Base-by-base conservation (phyloP, 106 monocot genomes). In the Phalaenopsis aphrodite region DNA sequence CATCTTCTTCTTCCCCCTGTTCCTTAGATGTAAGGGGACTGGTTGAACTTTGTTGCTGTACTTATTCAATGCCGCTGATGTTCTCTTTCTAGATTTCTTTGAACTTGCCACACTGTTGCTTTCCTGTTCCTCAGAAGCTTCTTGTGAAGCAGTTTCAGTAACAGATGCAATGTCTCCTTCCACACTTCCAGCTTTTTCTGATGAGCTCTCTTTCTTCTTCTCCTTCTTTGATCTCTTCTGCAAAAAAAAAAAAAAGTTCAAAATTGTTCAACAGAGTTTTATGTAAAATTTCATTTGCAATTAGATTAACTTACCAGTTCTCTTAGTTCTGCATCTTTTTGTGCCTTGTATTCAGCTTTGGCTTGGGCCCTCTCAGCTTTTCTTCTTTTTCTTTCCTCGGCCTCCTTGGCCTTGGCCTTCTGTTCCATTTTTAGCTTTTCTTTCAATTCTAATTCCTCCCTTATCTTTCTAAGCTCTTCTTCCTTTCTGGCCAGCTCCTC, bases 161-260 rank as follows among this genome's bases (percentile, higher is more conserved):
- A 73, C 64, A 15, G 80, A 41, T 76, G 64, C 71, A 74, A 0
- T 41, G 36, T 80, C 80, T 16, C 24, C 78, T 76, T 85, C 86
- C 4, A 0, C 56, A 0, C 17, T 41, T 76, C 67, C 81, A 38
- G 48, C 56, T 41, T 66, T 21, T 42, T 83, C 79, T 17, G 68
- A 42, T n/a, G 17, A 4, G 0, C 12, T 64, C 5, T 79, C 75
- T 71, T 80, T 88, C 84, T 80, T 93, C 74, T 84, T 90, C 76
- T 87, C 88, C 81, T 91, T 98, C 84, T 90, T 94, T 38, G 82
- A 81, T 79, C 58, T 94, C 84, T 87, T 94, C 97, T 98, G 92
- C 75, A 84, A 18, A 84, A 77, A 42, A 30, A 30, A 30, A 30
- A 30, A 30, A 3, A 69, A 1, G 12, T 52, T 10, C 52, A 52